Evolutionary conservation across 179 eudicot species (phyloP).

Genomic region (Silene noctiflora): DNA sequence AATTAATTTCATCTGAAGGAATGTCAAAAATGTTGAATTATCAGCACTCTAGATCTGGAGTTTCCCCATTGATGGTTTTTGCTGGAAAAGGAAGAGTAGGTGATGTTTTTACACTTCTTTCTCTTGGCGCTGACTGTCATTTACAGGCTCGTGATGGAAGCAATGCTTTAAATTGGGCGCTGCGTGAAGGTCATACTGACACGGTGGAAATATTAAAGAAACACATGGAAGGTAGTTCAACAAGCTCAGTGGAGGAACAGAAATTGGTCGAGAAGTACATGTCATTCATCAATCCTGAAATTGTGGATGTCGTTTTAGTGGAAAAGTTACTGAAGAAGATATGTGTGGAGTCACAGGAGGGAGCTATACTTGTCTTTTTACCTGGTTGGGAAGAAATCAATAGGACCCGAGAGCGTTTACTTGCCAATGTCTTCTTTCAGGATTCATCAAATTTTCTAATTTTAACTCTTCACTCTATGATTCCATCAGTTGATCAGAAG

Average conservation of each 20-base stretch:
- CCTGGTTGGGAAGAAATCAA: slow-evolving; percentile 98
- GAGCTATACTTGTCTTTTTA: slow-evolving; percentile 88
- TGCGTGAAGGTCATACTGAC: slow-evolving; percentile 56
- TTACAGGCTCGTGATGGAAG: slow-evolving; percentile 68
- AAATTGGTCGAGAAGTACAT: slow-evolving; percentile 57
- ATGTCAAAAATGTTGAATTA: slow-evolving; percentile 47
- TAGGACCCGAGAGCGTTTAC: slow-evolving; percentile 53
- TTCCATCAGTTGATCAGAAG: slow-evolving; percentile 80
- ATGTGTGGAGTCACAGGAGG: slow-evolving; percentile 64
- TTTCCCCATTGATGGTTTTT: slow-evolving; percentile 85
- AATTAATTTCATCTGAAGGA: slow-evolving; percentile 57
- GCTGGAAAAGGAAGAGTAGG: slow-evolving; percentile 75
- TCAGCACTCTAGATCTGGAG: slow-evolving; percentile 82
- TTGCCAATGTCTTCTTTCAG: slow-evolving; percentile 45
- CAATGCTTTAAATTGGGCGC: slow-evolving; percentile 80
- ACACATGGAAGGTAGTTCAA: slow-evolving; percentile 43
- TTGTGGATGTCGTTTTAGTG: slow-evolving; percentile 61
- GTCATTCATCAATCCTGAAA: slow-evolving; percentile 55
- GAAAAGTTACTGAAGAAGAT: slow-evolving; percentile 71
- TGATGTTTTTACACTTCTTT: slow-evolving; percentile 82
- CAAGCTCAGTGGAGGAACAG: slow-evolving; percentile 47
- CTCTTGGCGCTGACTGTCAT: slow-evolving; percentile 74
- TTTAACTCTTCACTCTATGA: slow-evolving; percentile 84
- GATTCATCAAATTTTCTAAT: slow-evolving; percentile 57
- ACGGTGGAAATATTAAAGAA: slow-evolving; percentile 56